Percentiles rank a stretch among this genome's conserved stretches.
Evolutionary conservation across 208 protist species (phyloP).

Genomic region (Trypanosoma grayi): DNA sequence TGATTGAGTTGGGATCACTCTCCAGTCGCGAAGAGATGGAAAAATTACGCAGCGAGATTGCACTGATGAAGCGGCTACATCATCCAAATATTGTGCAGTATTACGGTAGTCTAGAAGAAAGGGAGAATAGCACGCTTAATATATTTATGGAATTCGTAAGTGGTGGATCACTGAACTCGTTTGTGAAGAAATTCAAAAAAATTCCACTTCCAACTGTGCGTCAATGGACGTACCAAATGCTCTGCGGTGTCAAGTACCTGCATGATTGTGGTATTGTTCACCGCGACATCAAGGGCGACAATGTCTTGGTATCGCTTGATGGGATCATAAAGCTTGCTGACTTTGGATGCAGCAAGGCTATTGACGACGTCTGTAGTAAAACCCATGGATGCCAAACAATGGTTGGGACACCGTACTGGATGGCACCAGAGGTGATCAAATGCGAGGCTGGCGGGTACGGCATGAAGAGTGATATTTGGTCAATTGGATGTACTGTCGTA

Average conservation of each 20-base stretch:
- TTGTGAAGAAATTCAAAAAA: conserved; percentile 78
- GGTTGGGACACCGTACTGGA: conserved; percentile 91
- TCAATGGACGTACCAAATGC: conserved; percentile 90
- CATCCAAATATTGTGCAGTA: conserved; percentile 92
- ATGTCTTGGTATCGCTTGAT: conserved; percentile 84
- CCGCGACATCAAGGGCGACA: conserved; percentile 91
- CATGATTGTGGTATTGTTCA: conserved; percentile 89
- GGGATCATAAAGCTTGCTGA: conserved; percentile 90
- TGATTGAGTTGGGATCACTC: conserved; percentile 76
- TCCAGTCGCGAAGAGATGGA: conserved; percentile 67
- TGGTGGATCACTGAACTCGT: conserved; percentile 71
- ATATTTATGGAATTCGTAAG: conserved; percentile 94
- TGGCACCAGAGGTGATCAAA: conserved; percentile 92
- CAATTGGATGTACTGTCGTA: conserved; percentile 91
- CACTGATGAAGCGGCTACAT: conserved; percentile 77
- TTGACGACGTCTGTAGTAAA: conserved; percentile 81
- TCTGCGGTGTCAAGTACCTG: conserved; percentile 88
- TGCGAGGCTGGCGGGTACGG: conserved; percentile 88
- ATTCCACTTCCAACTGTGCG: conserved; percentile 69
- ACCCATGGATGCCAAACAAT: conserved; percentile 77
- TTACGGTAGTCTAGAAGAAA: conserved; percentile 83
- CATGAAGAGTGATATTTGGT: conserved; percentile 93
- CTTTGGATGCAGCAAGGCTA: conserved; percentile 89
- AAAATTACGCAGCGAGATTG: conserved; percentile 80
- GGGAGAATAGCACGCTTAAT: conserved; percentile 59